Conservation (phyloP, 176 grass and related monocot genomes). For the Carex kokanica region DNA sequence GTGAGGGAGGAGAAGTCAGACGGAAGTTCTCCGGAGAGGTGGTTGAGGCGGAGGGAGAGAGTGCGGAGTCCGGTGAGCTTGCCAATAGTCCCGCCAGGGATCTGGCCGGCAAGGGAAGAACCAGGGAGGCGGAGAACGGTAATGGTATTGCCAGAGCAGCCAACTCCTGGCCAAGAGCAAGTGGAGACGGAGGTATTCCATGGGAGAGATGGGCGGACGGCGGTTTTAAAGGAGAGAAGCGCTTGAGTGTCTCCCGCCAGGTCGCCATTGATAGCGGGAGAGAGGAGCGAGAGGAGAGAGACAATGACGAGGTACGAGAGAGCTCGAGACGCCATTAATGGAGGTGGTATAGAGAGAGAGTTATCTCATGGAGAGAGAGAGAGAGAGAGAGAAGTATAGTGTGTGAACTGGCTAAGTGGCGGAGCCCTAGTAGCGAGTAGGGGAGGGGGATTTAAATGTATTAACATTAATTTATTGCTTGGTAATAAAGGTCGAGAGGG, state of each 20-base stretch:
- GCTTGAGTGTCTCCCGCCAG: slow-evolving; percentile 35
- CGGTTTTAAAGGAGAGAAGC: slow-evolving; percentile 50
- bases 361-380: neutral
- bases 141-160: slow-evolving; percentile 62
- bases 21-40: slow-evolving; percentile 56
- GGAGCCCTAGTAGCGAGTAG: neutral
- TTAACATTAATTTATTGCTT: slow-evolving; percentile 22
- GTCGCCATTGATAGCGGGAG: slow-evolving; percentile 11
- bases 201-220: slow-evolving; percentile 55
- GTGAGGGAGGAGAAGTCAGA: slow-evolving; percentile 49
- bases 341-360: neutral
- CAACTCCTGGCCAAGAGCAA: slow-evolving; percentile 66
- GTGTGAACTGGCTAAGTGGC: slow-evolving; percentile 16
- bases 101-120: slow-evolving; percentile 62
- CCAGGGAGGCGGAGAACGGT: slow-evolving; percentile 66
- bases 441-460: slow-evolving; percentile 1
- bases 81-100: slow-evolving; percentile 60
- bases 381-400: neutral
- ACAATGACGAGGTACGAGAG: slow-evolving; percentile 9
- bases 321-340: slow-evolving; percentile 14
- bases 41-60: slow-evolving; percentile 88
- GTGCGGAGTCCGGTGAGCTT: slow-evolving; percentile 78
- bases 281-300: neutral
- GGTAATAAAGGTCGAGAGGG: neutral
- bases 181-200: slow-evolving; percentile 67